Conservation (phyloP, 805 yeast genomes). For the Nakazawaea ambrosiae region DNA sequence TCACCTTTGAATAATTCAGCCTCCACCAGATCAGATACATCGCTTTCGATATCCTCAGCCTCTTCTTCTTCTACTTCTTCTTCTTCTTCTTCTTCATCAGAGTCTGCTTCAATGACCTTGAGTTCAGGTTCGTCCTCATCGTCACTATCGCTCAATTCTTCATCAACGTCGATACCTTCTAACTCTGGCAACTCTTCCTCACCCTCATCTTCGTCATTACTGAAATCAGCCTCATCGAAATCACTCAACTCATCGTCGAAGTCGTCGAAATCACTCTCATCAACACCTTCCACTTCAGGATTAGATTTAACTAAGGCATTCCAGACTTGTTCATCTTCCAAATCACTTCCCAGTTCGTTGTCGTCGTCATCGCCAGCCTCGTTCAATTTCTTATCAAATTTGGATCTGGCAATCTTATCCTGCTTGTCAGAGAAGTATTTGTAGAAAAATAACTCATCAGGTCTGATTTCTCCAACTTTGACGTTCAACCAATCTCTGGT, state of each 20-base stretch:
- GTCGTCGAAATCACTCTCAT: constrained; percentile 27
- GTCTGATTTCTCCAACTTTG: constrained; percentile 59
- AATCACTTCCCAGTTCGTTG: constrained; percentile 33
- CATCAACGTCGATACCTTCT: constrained; percentile 20
- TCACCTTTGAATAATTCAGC: constrained; percentile 12
- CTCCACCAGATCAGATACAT: constrained; percentile 10
- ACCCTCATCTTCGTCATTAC: constrained; percentile 25
- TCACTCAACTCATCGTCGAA: constrained; percentile 33
- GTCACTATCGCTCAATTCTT: constrained; percentile 14
- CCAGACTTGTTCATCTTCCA: constrained; percentile 52
- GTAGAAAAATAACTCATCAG: constrained; percentile 84
- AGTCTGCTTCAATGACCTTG: constrained; percentile 30
- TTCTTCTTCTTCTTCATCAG: constrained; percentile 25
- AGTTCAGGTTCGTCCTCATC: constrained; percentile 24
- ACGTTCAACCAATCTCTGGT: constrained; percentile 76
- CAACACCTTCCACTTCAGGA: constrained; percentile 49
- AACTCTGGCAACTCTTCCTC: constrained; percentile 20
- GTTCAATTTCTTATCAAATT: constrained; percentile 36
- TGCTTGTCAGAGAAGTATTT: constrained; percentile 71
- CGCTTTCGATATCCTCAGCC: constrained; percentile 17
- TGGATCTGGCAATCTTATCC: constrained; percentile 28
- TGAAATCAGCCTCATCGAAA: constrained; percentile 23
- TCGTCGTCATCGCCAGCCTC: constrained; percentile 32
- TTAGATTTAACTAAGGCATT: constrained; percentile 51
- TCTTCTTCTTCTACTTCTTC: constrained; percentile 29